A percentile compares a stretch with the other conserved stretches of the same genome.
These are phyloP conservation scores for Coniochaeta prunicola DNA, from an alignment of 2,329 filamentous ascomycete genomes.

Conservation along the genomic window DNA sequence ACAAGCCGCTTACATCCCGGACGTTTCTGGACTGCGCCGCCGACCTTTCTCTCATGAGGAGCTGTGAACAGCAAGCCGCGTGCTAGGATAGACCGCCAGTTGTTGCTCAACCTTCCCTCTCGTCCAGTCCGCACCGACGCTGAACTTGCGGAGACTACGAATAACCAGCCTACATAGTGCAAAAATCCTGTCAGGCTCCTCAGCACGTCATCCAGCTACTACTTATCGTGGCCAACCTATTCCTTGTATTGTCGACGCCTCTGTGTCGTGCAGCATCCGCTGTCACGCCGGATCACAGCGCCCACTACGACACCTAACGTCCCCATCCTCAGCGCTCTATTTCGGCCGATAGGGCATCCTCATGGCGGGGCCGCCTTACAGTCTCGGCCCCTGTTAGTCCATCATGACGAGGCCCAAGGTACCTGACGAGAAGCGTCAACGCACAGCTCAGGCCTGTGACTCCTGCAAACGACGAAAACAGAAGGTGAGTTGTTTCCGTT, in stretches of 20 bases:
- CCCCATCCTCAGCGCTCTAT: not conserved
- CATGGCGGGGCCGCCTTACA: slow-evolving; percentile 13
- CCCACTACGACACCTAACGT: not conserved
- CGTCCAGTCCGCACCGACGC: not conserved
- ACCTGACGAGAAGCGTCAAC: slow-evolving; percentile 51
- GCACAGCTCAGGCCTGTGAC: slow-evolving; percentile 57
- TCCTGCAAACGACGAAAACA: slow-evolving; percentile 61
- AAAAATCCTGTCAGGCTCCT: not conserved
- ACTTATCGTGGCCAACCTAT: not conserved
- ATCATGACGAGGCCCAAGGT: slow-evolving; percentile 47
- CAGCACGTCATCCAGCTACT: not conserved
- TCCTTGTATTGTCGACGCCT: not conserved
- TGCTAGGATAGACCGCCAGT: not conserved
- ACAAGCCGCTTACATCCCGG: not conserved
- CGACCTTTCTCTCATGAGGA: not conserved
- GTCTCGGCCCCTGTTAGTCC: slow-evolving; percentile 6
- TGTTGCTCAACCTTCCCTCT: not conserved
- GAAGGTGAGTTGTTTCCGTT: slow-evolving; percentile 41
- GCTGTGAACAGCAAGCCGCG: not conserved
- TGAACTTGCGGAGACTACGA: not conserved
- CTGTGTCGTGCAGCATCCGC: slow-evolving; percentile 1
- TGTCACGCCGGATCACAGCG: not conserved
- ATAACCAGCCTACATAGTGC: not conserved
- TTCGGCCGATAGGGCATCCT: not conserved
- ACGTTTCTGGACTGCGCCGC: not conserved